Evolutionary conservation across 805 yeast genomes (phyloP).

Genomic region (Saccharomycopsis schoenii): DNA sequence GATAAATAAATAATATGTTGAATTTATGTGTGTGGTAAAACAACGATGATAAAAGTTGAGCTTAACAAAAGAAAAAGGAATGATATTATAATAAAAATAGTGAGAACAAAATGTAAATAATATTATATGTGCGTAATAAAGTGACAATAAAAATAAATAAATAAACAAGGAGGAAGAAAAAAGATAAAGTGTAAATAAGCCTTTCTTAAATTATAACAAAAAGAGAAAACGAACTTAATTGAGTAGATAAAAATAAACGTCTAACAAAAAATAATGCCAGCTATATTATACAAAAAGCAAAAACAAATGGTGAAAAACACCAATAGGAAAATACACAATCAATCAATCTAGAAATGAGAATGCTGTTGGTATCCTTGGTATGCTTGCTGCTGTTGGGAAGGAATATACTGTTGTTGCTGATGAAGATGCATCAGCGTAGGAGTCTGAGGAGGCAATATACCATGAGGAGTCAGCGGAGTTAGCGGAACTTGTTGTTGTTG

Average conservation of each 20-base stretch:
- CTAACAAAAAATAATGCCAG: not conserved
- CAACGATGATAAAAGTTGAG: not conserved
- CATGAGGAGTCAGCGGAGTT: constrained; percentile 3
- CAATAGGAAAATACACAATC: not conserved
- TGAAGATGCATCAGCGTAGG: not conserved
- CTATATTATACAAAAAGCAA: not conserved
- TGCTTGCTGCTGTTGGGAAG: constrained; percentile 5
- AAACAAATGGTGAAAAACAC: too few species aligned
- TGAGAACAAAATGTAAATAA: not conserved
- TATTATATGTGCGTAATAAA: not conserved
- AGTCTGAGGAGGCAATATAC: not conserved
- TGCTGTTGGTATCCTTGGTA: not conserved
- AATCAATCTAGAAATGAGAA: not conserved
- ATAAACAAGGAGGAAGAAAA: not conserved
- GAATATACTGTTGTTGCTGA: constrained; percentile 3
- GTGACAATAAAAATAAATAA: not conserved
- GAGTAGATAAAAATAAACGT: not conserved
- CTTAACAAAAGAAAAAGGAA: not conserved
- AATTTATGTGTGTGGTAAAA: not conserved
- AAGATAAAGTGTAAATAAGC: not conserved
- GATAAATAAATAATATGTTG: constrained; percentile 3
- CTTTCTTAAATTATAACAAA: not conserved
- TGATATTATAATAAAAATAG: constrained; percentile 1
- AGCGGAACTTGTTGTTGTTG: constrained; percentile 3
- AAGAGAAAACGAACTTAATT: not conserved